Percentiles rank a stretch among this genome's conserved stretches.
Evolutionary conservation across 768 basidiomycete genomes (phyloP).

Genomic region (Rickenella mellea): DNA sequence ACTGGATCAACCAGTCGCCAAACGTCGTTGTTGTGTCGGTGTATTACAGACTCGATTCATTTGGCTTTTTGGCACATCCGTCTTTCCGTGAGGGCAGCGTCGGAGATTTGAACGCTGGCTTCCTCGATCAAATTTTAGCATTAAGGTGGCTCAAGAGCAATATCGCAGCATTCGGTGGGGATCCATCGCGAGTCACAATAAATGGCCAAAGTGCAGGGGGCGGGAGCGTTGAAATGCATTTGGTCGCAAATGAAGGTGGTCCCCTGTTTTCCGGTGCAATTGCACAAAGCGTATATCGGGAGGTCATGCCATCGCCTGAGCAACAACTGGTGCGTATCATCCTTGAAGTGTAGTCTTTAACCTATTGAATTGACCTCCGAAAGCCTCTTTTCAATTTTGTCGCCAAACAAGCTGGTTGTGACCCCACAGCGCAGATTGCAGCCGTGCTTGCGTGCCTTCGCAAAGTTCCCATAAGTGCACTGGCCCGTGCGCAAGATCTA

Average conservation of each 20-base stretch:
- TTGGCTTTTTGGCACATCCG: conserved; percentile 52
- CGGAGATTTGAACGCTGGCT: conserved; percentile 45
- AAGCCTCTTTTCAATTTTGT: conserved; percentile 49
- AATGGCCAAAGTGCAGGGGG: conserved; percentile 59
- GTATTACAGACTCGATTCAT: conserved; percentile 53
- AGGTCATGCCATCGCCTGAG: conserved; percentile 39
- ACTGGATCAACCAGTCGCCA: conserved; percentile 55
- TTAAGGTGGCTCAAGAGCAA: conserved; percentile 29
- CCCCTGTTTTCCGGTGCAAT: conserved; percentile 45
- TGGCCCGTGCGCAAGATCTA: conserved; percentile 47
- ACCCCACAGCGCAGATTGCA: conserved; percentile 19
- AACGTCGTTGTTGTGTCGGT: conserved; percentile 56
- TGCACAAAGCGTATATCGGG: conserved; percentile 50
- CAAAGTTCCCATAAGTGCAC: conserved; percentile 37
- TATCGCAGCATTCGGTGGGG: conserved; percentile 29
- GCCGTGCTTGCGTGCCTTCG: conserved; percentile 38
- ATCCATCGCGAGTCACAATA: conserved; percentile 32
- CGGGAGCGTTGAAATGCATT: conserved; percentile 45
- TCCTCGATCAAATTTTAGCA: conserved; percentile 41
- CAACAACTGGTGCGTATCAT: conserved; percentile 35
- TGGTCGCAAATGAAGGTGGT: conserved; percentile 31
- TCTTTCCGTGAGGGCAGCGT: conserved; percentile 28
- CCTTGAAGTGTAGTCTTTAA: neutral
- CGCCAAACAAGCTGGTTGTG: conserved; percentile 40
- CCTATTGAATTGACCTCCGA: neutral